Evolutionary conservation across 2,329 filamentous ascomycete genomes (phyloP).

Genomic region (Colletotrichum trifolii): DNA sequence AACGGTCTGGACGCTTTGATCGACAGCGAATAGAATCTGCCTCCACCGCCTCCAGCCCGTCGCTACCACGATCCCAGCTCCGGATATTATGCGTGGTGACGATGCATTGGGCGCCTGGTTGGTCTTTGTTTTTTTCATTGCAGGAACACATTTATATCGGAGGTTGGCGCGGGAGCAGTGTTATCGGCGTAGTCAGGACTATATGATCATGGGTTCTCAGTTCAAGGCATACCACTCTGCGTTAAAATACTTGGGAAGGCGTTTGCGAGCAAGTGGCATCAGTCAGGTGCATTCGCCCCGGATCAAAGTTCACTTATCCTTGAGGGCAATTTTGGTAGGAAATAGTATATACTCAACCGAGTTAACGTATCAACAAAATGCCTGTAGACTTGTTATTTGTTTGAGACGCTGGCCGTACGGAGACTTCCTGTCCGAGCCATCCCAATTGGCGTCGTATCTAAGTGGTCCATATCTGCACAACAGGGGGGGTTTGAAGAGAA

Average conservation of each 20-base stretch:
- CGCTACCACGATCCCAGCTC: no score
- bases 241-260: slow-evolving; percentile 29
- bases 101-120: background rate
- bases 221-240: slow-evolving; percentile 32
- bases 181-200: background rate
- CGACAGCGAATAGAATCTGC: slow-evolving; percentile 51
- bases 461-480: no score
- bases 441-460: no score
- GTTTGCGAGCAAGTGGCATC: slow-evolving; percentile 20
- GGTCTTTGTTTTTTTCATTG: background rate
- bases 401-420: no score
- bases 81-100: background rate
- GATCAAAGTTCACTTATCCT: no score
- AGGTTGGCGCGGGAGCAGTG: slow-evolving; percentile 4
- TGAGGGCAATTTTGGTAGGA: no score
- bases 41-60: slow-evolving; percentile 1
- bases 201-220: slow-evolving; percentile 21
- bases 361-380: no score
- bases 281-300: background rate
- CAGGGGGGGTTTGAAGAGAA: no score
- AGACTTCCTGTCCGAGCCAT: no score
- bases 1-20: slow-evolving; percentile 59
- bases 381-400: no score
- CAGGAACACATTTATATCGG: background rate
- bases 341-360: no score